Base-by-base conservation (phyloP, 805 yeast species). In the Cyberlindnera veronae region DNA sequence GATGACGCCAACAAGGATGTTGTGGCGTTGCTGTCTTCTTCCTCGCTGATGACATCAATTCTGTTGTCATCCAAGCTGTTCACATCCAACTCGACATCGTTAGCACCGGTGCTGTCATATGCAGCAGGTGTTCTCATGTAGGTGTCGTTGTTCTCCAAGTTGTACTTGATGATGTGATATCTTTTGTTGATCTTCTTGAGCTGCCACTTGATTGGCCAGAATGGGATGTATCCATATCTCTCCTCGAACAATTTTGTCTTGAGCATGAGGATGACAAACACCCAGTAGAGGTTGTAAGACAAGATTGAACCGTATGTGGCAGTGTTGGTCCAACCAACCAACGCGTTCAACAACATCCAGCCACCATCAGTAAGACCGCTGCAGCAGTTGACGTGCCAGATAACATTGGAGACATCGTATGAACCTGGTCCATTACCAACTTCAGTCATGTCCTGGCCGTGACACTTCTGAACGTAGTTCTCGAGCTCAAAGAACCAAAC, bases 381-480 rank as follows among this genome's bases (percentile, higher is more conserved):
- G 64, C 97, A 89, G 61, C 96, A 88, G 64, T 89, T 87, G 21
- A 89, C 95, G 61, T 89, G 97, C 97, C 97, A 89, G 2, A 89
- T 81, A 9, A 90, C 77, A 32, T 71, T 75, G 15, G 76, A 51
- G 24, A 88, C 80, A 55, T 89, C 95, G 58, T 89, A 89, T 0
- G 95, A 84, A 0, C 97, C 97, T 0, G 96, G 96, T 0, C 97
- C 97, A 35, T 81, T 81, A 2, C 97, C 96, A 2, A 81, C 74
- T 63, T 89, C 97, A 28, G 85, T 72, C 58, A 87, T 84, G 54
- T 89, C 96, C 55, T 79, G 77, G 3, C 96, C 96, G 39, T 74
- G 74, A 55, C 95, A 89, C 46, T 63, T 65, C 42, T 76, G 75
- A 42, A 88, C 88, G 60, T 78, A 89, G 34, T 64, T 63, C 60